Evolutionary conservation across 225 moss, liverwort and hornwort genomes (phyloP).

Genomic region (Lunularia cruciata): DNA sequence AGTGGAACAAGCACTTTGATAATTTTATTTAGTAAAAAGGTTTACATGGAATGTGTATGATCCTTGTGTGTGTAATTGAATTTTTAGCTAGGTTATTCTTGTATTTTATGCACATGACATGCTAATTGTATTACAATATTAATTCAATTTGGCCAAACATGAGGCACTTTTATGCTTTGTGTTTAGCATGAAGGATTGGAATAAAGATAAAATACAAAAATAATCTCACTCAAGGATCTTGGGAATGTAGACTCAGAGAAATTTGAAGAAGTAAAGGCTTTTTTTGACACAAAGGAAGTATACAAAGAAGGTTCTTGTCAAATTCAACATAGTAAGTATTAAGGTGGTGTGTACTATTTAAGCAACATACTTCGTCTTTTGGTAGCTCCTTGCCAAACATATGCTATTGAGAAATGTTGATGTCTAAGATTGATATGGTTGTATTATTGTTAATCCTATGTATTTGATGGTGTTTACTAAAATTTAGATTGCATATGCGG

Average conservation of each 20-base stretch:
- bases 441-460: background rate
- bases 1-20: background rate
- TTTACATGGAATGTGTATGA: background rate
- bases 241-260: background rate
- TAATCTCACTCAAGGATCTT: too few species aligned
- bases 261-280: background rate
- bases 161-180: background rate
- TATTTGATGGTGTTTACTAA: background rate
- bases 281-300: background rate
- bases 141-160: background rate
- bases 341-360: background rate
- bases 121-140: background rate
- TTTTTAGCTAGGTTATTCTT: background rate
- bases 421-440: background rate
- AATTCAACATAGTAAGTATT: background rate
- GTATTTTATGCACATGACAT: background rate
- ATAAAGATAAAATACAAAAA: too few species aligned
- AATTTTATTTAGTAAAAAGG: background rate
- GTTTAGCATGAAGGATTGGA: background rate
- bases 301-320: background rate
- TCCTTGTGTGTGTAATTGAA: background rate
- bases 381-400: too few species aligned
- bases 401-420: background rate
- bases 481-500: too few species aligned
- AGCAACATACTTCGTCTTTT: background rate